Evolutionary conservation across 345 rosid species (phyloP), one percentile per base, ranked within the genome.

Genomic region (Clausena lansium): DNA sequence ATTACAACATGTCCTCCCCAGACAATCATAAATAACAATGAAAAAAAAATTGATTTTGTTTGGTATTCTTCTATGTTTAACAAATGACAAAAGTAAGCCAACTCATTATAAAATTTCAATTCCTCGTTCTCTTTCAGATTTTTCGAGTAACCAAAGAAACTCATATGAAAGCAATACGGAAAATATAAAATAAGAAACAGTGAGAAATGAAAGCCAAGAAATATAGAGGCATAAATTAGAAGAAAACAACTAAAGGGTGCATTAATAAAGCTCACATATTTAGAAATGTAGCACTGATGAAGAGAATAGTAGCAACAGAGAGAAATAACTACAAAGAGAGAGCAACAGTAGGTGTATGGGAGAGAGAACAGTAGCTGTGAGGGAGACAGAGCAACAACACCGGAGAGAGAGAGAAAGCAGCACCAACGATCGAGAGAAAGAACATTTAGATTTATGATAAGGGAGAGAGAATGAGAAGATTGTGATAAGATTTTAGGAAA

Each of bases 221-320:
- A 65, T 24, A 3, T 17, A 38, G 33, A 20, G 6, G 25, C 5
- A 35, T 45, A 66, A 57, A 10, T 70, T 11, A 67, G 15, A 33
- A 71, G 25, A 24, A n/a, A 38, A 50, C 63, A 27, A 50, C 6
- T 10, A 30, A 17, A 72, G 5, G 17, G 13, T 27, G 47, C 19
- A 47, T 6, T 5, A 25, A 57, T 33, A 32, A 38, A 61, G 80
- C 87, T 67, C 80, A 87, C 90, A 68, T 83, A 82, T 82, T 82
- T 66, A 63, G 77, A 69, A 58, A 62, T 75, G 78, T 38, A 38
- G 9, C 10, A 38, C 7, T 9, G 0, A 1, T 2, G 41, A 38
- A 38, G 9, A 38, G 10, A 38, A 9, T 1, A 38, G n/a, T n/a
- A n/a, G n/a, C n/a, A n/a, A n/a, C n/a, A n/a, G n/a, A n/a, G n/a